A percentile compares a stretch with the other conserved stretches of the same genome.
phyloP scores from a whole-genome alignment of 257 asterid genomes.

The Lycium barbarum region DNA sequence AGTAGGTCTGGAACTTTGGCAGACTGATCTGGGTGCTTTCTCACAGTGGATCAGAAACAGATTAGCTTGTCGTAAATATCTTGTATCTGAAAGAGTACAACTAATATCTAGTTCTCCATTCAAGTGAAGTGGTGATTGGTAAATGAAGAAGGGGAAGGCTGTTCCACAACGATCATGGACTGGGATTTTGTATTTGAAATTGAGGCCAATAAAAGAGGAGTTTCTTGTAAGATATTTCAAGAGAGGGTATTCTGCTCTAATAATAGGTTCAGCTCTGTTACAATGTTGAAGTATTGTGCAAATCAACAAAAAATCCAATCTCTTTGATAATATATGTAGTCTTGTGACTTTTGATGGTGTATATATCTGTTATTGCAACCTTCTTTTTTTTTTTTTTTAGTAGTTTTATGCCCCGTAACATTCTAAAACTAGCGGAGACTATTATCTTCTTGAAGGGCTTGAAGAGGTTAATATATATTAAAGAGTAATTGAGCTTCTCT shows the following conservation, averaged over 20 bases:
- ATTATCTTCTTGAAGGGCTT: background rate
- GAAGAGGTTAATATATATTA: background rate
- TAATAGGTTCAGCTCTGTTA: conserved; percentile 19
- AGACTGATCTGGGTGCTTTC: background rate
- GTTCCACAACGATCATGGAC: background rate
- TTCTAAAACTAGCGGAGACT: background rate
- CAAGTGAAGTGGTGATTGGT: background rate
- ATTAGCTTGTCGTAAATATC: background rate
- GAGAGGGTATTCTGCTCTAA: background rate
- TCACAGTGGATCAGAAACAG: background rate
- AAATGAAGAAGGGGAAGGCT: background rate
- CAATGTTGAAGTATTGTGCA: background rate
- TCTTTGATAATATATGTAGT: background rate
- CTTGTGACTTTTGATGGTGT: background rate
- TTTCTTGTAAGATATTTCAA: background rate
- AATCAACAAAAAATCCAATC: conserved; percentile 1
- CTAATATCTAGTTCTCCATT: background rate
- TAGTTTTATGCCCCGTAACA: background rate
- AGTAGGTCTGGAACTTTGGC: background rate
- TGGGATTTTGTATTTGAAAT: background rate
- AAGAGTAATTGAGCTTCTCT: background rate
- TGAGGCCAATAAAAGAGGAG: background rate
- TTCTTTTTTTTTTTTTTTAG: background rate
- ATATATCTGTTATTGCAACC: background rate
- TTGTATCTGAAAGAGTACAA: conserved; percentile 12